Percentiles rank a stretch among this genome's conserved stretches.
These are phyloP conservation scores for Elaphomyces granulatus DNA, from an alignment of 495 filamentous ascomycete species.

Conservation along the genomic window DNA sequence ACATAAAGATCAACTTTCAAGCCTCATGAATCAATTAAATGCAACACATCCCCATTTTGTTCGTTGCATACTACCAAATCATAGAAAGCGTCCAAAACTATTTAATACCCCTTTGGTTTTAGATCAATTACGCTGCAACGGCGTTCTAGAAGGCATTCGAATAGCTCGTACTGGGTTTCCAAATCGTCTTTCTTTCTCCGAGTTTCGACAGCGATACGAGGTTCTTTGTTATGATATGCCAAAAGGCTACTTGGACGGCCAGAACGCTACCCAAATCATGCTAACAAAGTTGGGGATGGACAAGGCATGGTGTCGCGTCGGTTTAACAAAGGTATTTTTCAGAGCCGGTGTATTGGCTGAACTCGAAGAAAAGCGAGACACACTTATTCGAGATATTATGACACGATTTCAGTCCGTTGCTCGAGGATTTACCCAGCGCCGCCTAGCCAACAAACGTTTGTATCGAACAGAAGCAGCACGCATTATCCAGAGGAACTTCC, in stretches of 20 bases:
- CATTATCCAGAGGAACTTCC: slow-evolving; percentile 89
- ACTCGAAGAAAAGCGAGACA: slow-evolving; percentile 86
- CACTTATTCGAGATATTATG: slow-evolving; percentile 84
- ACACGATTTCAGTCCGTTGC: slow-evolving; percentile 86
- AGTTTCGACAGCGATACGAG: slow-evolving; percentile 94
- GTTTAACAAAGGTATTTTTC: slow-evolving; percentile 97
- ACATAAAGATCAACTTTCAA: slow-evolving; percentile 93
- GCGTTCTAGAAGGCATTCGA: slow-evolving; percentile 94
- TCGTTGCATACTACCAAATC: slow-evolving; percentile 94
- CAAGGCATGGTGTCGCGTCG: slow-evolving; percentile 74
- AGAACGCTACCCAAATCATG: slow-evolving; percentile 71
- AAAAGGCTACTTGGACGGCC: slow-evolving; percentile 81
- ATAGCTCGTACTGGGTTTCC: slow-evolving; percentile 98
- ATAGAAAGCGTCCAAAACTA: slow-evolving; percentile 94
- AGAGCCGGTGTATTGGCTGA: slow-evolving; percentile 91
- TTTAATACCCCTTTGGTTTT: slow-evolving; percentile 78
- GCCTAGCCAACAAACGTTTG: slow-evolving; percentile 77
- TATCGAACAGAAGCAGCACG: slow-evolving; percentile 90
- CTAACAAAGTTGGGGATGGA: slow-evolving; percentile 81
- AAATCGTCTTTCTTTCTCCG: slow-evolving; percentile 79
- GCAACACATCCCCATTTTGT: slow-evolving; percentile 98
- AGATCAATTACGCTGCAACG: slow-evolving; percentile 94
- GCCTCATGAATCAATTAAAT: slow-evolving; percentile 88
- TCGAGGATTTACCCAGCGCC: slow-evolving; percentile 74
- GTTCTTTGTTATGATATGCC: slow-evolving; percentile 87